Percentiles rank a stretch among this genome's conserved stretches.
Conservation (phyloP, 2,329 filamentous ascomycete species). For the Xylariaceae sp. region DNA sequence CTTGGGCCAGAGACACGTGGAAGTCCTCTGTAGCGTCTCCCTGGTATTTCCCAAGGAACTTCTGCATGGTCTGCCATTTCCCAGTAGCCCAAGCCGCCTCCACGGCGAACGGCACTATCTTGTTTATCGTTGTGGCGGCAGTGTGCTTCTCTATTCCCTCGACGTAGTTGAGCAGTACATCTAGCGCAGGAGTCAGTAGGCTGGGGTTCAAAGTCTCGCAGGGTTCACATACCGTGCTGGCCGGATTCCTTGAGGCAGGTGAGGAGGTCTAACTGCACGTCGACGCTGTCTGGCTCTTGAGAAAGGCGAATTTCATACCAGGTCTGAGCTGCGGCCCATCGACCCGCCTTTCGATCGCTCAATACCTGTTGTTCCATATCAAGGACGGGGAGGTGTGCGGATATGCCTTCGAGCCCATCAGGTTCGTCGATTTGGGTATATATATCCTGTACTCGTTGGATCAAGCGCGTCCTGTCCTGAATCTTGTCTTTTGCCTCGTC, state of each 20-base stretch:
- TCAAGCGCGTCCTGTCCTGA: slow-evolving; percentile 56
- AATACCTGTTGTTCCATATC: slow-evolving; percentile 90
- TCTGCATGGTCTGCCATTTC: slow-evolving; percentile 70
- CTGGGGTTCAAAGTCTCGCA: not conserved
- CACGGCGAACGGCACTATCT: slow-evolving; percentile 74
- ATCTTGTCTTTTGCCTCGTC: slow-evolving; percentile 40
- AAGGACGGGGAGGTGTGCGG: slow-evolving; percentile 76
- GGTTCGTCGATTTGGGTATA: slow-evolving; percentile 98
- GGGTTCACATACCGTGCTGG: slow-evolving; percentile 78
- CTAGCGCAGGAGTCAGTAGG: slow-evolving; percentile 39
- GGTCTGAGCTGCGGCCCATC: slow-evolving; percentile 91
- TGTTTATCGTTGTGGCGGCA: slow-evolving; percentile 47
- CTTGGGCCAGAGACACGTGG: slow-evolving; percentile 71
- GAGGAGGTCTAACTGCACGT: slow-evolving; percentile 77
- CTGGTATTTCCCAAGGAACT: slow-evolving; percentile 54
- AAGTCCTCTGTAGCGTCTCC: slow-evolving; percentile 60
- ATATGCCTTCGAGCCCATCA: slow-evolving; percentile 92
- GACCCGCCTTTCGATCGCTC: slow-evolving; percentile 84
- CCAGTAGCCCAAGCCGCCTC: slow-evolving; percentile 90
- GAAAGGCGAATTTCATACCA: slow-evolving; percentile 94
- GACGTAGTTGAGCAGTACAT: slow-evolving; percentile 80
- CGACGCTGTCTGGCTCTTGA: slow-evolving; percentile 68
- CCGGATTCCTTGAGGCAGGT: slow-evolving; percentile 92
- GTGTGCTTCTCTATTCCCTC: slow-evolving; percentile 60
- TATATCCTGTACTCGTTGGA: slow-evolving; percentile 81